phyloP scores from a whole-genome alignment of 106 monocot species.

The Xerophyta viscosa region DNA sequence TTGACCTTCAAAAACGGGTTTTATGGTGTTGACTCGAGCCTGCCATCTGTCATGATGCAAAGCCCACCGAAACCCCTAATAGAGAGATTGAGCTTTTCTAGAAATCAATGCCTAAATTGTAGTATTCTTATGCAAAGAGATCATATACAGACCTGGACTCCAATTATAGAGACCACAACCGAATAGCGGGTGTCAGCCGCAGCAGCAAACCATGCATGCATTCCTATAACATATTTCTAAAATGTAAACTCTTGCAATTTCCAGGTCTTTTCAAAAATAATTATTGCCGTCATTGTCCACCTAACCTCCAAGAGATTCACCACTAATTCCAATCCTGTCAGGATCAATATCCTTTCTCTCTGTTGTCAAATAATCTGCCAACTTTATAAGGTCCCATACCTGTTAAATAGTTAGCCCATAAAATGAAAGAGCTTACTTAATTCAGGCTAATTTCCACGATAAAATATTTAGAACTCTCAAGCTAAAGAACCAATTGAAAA shows the following conservation, averaged over 20 bases:
- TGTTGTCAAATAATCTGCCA: slow-evolving; percentile 72
- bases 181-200: slow-evolving; percentile 66
- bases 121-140: neutral
- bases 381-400: slow-evolving; percentile 97
- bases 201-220: slow-evolving; percentile 99
- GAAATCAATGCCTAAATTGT: too few relatives aligned
- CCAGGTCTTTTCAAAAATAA: too few relatives aligned
- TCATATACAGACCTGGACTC: slow-evolving; percentile 66
- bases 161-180: slow-evolving; percentile 87
- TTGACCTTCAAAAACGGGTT: slow-evolving; percentile 86
- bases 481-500: neutral
- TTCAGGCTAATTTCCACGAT: slow-evolving; percentile 4
- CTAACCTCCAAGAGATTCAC: slow-evolving; percentile 99
- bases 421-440: neutral
- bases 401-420: slow-evolving; percentile 15
- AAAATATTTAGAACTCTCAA: too few relatives aligned
- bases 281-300: too few relatives aligned
- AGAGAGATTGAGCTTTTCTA: neutral
- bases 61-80: slow-evolving; percentile 89
- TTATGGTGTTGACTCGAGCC: slow-evolving; percentile 80
- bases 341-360: slow-evolving; percentile 82
- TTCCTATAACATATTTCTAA: slow-evolving; percentile 40
- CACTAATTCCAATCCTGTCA: slow-evolving; percentile 77
- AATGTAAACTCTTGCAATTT: slow-evolving; percentile 4
- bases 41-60: slow-evolving; percentile 85